Evolutionary conservation across 75 land plant species (phyloP).

Genomic region (Cupressus sempervirens): DNA sequence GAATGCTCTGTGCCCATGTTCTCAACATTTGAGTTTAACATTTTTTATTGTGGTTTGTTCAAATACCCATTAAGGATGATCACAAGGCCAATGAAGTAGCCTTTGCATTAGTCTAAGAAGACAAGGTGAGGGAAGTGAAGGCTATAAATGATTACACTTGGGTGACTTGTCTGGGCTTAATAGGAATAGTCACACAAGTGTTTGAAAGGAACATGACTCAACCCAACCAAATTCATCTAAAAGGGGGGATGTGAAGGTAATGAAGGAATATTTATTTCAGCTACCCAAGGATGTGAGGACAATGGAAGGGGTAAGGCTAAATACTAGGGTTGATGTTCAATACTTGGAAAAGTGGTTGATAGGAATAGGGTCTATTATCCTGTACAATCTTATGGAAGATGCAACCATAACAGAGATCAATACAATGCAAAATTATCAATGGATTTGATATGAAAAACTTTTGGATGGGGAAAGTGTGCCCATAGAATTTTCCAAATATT

Average conservation of each 20-base stretch:
- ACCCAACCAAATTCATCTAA: constrained; percentile 60
- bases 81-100: constrained; percentile 78
- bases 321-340: constrained; percentile 82
- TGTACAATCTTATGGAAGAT: constrained; percentile 92
- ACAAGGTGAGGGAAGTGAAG: constrained; percentile 80
- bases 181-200: constrained; percentile 57
- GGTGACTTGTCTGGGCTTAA: constrained; percentile 94
- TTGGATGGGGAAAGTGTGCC: constrained; percentile 50
- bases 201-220: constrained; percentile 61
- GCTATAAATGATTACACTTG: constrained; percentile 97
- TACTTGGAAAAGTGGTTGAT: constrained; percentile 86
- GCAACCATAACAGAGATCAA: constrained; percentile 87
- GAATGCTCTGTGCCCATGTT: background rate
- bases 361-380: constrained; percentile 84
- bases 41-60: constrained; percentile 69
- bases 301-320: constrained; percentile 76
- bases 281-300: constrained; percentile 59
- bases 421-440: constrained; percentile 85
- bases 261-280: constrained; percentile 65
- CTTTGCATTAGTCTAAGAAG: constrained; percentile 59
- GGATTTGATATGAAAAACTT: constrained; percentile 52
- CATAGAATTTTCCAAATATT: constrained; percentile 29
- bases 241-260: constrained; percentile 48
- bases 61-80: constrained; percentile 84
- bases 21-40: background rate